A percentile compares a stretch with the other conserved stretches of the same genome.
These are phyloP conservation scores for Colletotrichum graminicola DNA, from an alignment of 2,329 filamentous ascomycete genomes.

Conservation along the genomic window DNA sequence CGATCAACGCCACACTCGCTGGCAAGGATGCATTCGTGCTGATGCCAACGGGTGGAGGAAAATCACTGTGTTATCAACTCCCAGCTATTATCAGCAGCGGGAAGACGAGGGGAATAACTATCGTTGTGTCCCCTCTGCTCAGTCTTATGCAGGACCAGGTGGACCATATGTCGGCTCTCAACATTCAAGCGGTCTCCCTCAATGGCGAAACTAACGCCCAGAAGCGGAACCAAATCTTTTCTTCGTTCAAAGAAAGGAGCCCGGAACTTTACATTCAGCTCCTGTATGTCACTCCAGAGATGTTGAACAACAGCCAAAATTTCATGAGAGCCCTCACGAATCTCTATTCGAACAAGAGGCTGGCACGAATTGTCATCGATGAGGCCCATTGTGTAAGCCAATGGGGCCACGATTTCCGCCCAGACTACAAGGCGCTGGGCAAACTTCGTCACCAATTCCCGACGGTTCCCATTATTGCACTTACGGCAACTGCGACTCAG, in stretches of 20 bases:
- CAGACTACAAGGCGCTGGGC: conserved; percentile 91
- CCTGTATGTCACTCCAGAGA: conserved; percentile 96
- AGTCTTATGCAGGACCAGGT: conserved; percentile 99
- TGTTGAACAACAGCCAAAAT: conserved; percentile 84
- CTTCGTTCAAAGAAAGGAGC: conserved; percentile 69
- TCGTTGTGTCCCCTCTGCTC: conserved; percentile 94
- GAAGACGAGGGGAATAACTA: conserved; percentile 85
- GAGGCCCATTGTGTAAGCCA: conserved; percentile 99
- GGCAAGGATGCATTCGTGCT: conserved; percentile 94
- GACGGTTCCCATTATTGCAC: conserved; percentile 88
- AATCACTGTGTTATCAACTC: conserved; percentile 96
- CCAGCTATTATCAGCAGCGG: conserved; percentile 87
- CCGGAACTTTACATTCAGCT: conserved; percentile 86
- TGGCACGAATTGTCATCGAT: conserved; percentile 95
- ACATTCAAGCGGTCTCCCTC: conserved; percentile 84
- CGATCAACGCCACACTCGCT: conserved; percentile 90
- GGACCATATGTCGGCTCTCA: conserved; percentile 78
- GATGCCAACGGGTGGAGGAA: conserved; percentile 98
- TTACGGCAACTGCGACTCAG: conserved; percentile 94
- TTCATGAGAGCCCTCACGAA: conserved; percentile 75
- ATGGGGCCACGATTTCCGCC: conserved; percentile 98
- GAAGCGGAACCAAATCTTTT: conserved; percentile 75
- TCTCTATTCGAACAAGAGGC: conserved; percentile 76
- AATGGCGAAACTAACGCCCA: conserved; percentile 79
- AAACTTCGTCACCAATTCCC: conserved; percentile 78